phyloP scores from a whole-genome alignment of 805 yeast species.

The Ogataea corticis region DNA sequence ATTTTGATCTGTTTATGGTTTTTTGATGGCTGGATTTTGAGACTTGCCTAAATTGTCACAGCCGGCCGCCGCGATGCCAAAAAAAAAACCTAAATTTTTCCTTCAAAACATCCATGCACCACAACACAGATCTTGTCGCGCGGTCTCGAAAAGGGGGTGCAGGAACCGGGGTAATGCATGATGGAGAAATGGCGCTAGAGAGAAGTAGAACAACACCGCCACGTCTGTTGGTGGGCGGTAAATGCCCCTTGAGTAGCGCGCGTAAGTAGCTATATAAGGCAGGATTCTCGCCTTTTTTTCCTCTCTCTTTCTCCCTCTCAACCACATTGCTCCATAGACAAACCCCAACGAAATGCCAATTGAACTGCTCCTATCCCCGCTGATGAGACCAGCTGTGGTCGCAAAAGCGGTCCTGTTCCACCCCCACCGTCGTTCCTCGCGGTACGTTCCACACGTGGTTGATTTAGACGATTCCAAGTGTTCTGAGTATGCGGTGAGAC shows the following conservation, averaged over 20 bases:
- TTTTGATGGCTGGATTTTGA: slow-evolving; percentile 17
- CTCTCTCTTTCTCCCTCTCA: not conserved
- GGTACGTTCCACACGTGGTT: slow-evolving; percentile 54
- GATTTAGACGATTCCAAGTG: slow-evolving; percentile 40
- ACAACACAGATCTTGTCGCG: slow-evolving; percentile 1
- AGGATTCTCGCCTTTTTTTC: too few species aligned
- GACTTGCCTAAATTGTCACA: slow-evolving; percentile 3
- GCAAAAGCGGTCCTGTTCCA: slow-evolving; percentile 56
- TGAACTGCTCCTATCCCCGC: slow-evolving; percentile 56
- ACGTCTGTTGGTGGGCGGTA: not conserved
- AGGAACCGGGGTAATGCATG: not conserved
- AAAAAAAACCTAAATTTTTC: not conserved
- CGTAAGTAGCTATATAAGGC: too few species aligned
- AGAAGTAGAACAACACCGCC: not conserved
- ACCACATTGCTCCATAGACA: not conserved
- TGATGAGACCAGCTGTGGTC: slow-evolving; percentile 58
- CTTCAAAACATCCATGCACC: not conserved
- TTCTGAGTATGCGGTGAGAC: slow-evolving; percentile 48
- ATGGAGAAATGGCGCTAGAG: not conserved
- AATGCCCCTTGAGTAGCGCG: not conserved
- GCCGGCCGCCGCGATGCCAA: slow-evolving; percentile 8
- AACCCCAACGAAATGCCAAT: slow-evolving; percentile 48
- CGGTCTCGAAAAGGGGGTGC: not conserved
- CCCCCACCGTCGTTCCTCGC: slow-evolving; percentile 56
- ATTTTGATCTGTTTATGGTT: slow-evolving; percentile 15